These are phyloP conservation scores for Cercospora berteroae DNA, from an alignment of 2,329 filamentous ascomycete genomes.

Conservation along the genomic window DNA sequence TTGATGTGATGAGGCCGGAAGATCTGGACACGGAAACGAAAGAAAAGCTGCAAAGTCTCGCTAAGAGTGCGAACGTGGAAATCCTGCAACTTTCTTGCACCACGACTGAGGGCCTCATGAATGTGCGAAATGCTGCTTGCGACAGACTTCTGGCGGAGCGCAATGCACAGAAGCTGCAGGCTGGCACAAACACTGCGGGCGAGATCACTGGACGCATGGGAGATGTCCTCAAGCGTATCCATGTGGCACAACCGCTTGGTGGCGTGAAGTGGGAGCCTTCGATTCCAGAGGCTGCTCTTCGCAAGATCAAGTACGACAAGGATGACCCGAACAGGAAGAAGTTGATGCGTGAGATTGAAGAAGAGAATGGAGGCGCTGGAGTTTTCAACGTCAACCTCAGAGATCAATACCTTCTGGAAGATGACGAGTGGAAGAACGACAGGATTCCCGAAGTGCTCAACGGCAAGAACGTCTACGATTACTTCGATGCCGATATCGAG, in stretches of 20 bases:
- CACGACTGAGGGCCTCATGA: slow-evolving; percentile 88
- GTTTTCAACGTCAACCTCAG: slow-evolving; percentile 94
- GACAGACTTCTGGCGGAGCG: slow-evolving; percentile 89
- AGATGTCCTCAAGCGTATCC: slow-evolving; percentile 89
- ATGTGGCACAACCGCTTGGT: slow-evolving; percentile 90
- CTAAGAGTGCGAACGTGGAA: slow-evolving; percentile 87
- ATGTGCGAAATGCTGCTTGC: slow-evolving; percentile 92
- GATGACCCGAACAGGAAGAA: slow-evolving; percentile 77
- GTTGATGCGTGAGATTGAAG: slow-evolving; percentile 83
- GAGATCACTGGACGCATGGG: slow-evolving; percentile 78
- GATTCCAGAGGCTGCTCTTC: slow-evolving; percentile 81
- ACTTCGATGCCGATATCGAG: slow-evolving; percentile 94
- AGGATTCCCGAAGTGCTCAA: slow-evolving; percentile 91
- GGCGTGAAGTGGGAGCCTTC: slow-evolving; percentile 68
- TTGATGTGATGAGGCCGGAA: slow-evolving; percentile 83
- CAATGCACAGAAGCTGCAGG: slow-evolving; percentile 92
- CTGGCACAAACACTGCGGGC: slow-evolving; percentile 72
- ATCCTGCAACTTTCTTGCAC: slow-evolving; percentile 92
- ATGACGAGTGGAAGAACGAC: slow-evolving; percentile 94
- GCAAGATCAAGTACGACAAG: slow-evolving; percentile 85
- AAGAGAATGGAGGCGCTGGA: slow-evolving; percentile 88
- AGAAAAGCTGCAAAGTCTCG: slow-evolving; percentile 71
- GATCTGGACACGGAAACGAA: slow-evolving; percentile 79
- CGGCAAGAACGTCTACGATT: slow-evolving; percentile 97
- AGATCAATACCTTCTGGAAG: slow-evolving; percentile 79